Evolutionary conservation across 2,329 filamentous ascomycete species (phyloP), one percentile per base, ranked within the genome.

Genomic region (Arthroderma uncinatum): DNA sequence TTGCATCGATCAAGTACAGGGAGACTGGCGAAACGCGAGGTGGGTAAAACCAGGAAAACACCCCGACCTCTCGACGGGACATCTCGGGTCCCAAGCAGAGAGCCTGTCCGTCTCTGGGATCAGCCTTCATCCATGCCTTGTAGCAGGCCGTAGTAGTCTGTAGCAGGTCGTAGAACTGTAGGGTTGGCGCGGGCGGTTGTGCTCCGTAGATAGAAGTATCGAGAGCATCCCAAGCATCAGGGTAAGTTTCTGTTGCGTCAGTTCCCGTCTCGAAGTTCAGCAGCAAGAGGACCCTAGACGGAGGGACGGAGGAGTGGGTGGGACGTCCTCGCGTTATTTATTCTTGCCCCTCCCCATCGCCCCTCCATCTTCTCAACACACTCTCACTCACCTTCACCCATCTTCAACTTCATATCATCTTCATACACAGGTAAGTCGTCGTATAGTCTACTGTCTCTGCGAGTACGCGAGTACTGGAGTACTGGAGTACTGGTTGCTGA

Each of bases 341-440:
- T 56, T 54, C 57, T 58, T 58, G 36, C 50, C 44, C 55, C 58
- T 56, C 59, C 28, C 53, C 57, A 36, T 50, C 47, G 28, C 14
- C 37, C 16, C 23, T 36, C 37, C 34, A 40, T 34, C 54, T 55
- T 34, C 39, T 56, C 48, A 48, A 21, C 16, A 14, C 54, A 19
- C 28, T 34, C 40, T 21, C 19, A 21, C 48, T 52, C 54, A 33
- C 39, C 39, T 47, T 25, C 44, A 40, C 40, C 37, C 25, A 21
- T 50, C 37, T 48, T 34, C 40, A 8, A 23, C 33, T 37, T 37
- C 36, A 37, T 33, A 14, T 16, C 33, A 54, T 14, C 16, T 19
- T 40, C 52, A 19, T 52, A n/a, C 25, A n/a, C 14, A 25, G 33
- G 52, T 54, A 54, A 39, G 52, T 7, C 40, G n/a, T 44, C n/a